Base-by-base conservation (phyloP, 371 early-diverging fungal species). In the Haplosporangium sp. region DNA sequence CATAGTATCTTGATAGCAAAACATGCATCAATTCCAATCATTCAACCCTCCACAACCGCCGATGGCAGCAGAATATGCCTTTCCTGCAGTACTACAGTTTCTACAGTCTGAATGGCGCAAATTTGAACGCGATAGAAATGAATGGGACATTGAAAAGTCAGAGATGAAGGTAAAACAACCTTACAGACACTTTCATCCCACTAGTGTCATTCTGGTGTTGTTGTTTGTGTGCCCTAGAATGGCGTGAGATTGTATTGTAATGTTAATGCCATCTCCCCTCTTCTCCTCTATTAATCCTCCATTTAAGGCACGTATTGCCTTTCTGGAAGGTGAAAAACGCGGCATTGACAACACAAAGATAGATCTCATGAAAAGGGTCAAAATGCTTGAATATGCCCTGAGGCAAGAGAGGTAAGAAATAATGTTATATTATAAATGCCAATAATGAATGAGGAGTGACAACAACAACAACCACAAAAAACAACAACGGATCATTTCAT, bases 361-460 rank as follows among this genome's bases (percentile, higher is more conserved):
- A n/a, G 94, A 94, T 84, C 81, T 97, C 64, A 75, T 93, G 84
- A 88, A 91, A 76, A 84, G 96, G 50, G 90, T 95, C 47, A 94
- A 94, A 82, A 95, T 97, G 96, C 87, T 97, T 11, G 96, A 97
- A 84, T 94, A 88, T 86, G 93, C 95, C 11, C 72, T 97, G 71
- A 71, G 87, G 60, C 90, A 92, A 77, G 93, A 94, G 74, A 89
- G 93, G 93, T 91, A 84, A 70, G 1, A 11, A 57, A 44, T 17
- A 57, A 47, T 8, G 37, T 48, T 27, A 44, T 56, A 9, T 61
- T 27, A 27, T 27, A 27, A 27, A 27, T 27, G 27, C 27, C 27
- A 27, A 27, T 27, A 27, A 27, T 27, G 27, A 27, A 27, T 27
- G 27, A 27, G 27, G 27, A 27, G 27, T 27, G 27, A 27, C 27